Base-by-base conservation (phyloP, 1,139 yeast species). In the Yamadazyma oceani region DNA sequence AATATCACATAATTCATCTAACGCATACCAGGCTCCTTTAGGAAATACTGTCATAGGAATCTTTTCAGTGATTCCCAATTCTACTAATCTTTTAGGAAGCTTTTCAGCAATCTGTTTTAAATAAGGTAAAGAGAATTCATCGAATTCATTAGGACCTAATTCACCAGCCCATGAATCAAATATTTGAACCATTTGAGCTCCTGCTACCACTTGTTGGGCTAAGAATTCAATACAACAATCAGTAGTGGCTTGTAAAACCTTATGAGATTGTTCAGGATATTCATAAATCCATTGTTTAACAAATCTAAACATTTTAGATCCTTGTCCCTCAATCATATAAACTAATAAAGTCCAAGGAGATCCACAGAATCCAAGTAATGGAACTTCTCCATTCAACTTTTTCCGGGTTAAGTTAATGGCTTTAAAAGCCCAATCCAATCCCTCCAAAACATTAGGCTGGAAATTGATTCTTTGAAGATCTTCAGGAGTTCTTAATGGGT, bases 141-240 rank as follows among this genome's bases (percentile, higher is more conserved):
- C 73, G 60, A 92, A 92, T 55, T 92, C 98, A 38, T 69, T 69
- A 12, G 97, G 95, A 1, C 96, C 94, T 44, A 92, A 73, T 63
- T 92, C 97, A 40, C 97, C 96, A 35, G 96, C 98, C 96, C 97
- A 90, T 17, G 96, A 86, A 57, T 92, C 98, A 57, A 92, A 92
- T 23, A 92, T 88, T 63, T 92, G 98, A 44, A 92, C 72, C 82
- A 92, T 89, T 66, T 92, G 98, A 21, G 97, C 97, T 46, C 98
- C 98, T 2, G 98, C 98, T 49, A 83, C 82, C 35, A 92, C 96
- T 63, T 92, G 98, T 53, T 85, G 87, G 3, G 96, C 95, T 56
- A 92, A 74, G 54, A 90, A 94, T 57, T 92, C 97, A 29, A 90
- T 70, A 42, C 97, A 95, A 29, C 88, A 89, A 47, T 88, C 94